These are phyloP conservation scores for Penicillium corylophilum DNA, from an alignment of 2,329 filamentous ascomycete species.

Conservation along the genomic window DNA sequence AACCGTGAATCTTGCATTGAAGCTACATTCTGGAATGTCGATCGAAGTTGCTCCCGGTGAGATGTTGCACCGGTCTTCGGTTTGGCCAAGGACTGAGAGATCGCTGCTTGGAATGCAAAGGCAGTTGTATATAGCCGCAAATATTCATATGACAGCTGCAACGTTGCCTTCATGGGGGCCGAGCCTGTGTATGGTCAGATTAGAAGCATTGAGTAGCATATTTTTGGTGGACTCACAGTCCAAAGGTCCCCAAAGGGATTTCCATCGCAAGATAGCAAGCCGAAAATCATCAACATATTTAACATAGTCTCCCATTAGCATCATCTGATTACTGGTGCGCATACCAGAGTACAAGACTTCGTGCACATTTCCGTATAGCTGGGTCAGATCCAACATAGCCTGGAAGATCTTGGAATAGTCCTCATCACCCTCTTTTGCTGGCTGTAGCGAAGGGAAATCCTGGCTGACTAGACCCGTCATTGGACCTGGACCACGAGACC, in stretches of 20 bases:
- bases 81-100: slow-evolving; percentile 51
- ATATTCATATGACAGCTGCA: slow-evolving; percentile 71
- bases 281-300: slow-evolving; percentile 75
- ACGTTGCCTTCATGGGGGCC: slow-evolving; percentile 63
- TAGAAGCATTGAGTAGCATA: not conserved
- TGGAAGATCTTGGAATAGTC: slow-evolving; percentile 69
- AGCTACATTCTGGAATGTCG: slow-evolving; percentile 55
- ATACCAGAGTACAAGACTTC: slow-evolving; percentile 72
- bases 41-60: slow-evolving; percentile 42
- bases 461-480: slow-evolving; percentile 63
- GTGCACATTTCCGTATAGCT: slow-evolving; percentile 71
- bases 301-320: slow-evolving; percentile 70
- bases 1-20: slow-evolving; percentile 64
- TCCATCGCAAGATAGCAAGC: slow-evolving; percentile 67
- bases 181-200: slow-evolving; percentile 49
- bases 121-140: slow-evolving; percentile 71
- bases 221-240: slow-evolving; percentile 49
- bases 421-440: slow-evolving; percentile 59
- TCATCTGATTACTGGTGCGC: slow-evolving; percentile 66
- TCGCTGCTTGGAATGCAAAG: slow-evolving; percentile 72
- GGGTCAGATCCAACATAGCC: slow-evolving; percentile 68
- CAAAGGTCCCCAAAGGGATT: slow-evolving; percentile 66
- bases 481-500: slow-evolving; percentile 69
- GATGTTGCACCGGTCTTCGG: slow-evolving; percentile 35
- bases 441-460: slow-evolving; percentile 67